phyloP scores from a whole-genome alignment of 495 filamentous ascomycete species.

The Penicillium silybi region DNA sequence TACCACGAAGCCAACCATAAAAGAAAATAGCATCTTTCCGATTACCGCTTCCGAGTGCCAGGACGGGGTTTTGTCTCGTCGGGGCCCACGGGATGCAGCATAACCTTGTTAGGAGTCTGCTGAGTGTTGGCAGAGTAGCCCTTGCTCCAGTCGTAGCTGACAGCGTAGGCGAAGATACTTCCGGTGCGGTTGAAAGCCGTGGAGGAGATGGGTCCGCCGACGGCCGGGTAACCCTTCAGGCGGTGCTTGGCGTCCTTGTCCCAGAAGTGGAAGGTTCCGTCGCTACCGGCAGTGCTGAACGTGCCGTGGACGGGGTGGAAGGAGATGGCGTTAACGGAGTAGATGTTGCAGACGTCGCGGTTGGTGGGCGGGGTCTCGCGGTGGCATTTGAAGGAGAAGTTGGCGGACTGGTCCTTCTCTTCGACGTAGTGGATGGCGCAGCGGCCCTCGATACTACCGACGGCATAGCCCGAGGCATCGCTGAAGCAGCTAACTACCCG shows the following conservation, averaged over 20 bases:
- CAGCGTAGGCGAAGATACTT: slow-evolving; percentile 81
- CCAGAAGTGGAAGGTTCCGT: slow-evolving; percentile 90
- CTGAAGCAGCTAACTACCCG: slow-evolving; percentile 78
- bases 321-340: slow-evolving; percentile 80
- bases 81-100: slow-evolving; percentile 71
- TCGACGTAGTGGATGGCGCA: slow-evolving; percentile 88
- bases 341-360: slow-evolving; percentile 72
- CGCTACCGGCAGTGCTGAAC: slow-evolving; percentile 83
- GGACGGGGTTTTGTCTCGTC: slow-evolving; percentile 83
- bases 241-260: slow-evolving; percentile 86
- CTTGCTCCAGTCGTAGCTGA: slow-evolving; percentile 95
- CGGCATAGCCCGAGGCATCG: slow-evolving; percentile 78
- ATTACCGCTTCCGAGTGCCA: slow-evolving; percentile 65
- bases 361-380: slow-evolving; percentile 64
- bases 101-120: slow-evolving; percentile 72
- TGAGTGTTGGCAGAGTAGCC: slow-evolving; percentile 71
- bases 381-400: slow-evolving; percentile 94
- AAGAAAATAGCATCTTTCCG: slow-evolving; percentile 3
- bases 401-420: slow-evolving; percentile 75
- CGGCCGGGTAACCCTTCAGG: slow-evolving; percentile 81
- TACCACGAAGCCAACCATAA: slow-evolving; percentile 4
- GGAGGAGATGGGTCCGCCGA: slow-evolving; percentile 74
- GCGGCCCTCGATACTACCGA: slow-evolving; percentile 85
- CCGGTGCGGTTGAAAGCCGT: slow-evolving; percentile 74
- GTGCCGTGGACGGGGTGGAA: slow-evolving; percentile 87